Conservation (phyloP, 768 basidiomycete genomes). For the Cytidiella melzeri region DNA sequence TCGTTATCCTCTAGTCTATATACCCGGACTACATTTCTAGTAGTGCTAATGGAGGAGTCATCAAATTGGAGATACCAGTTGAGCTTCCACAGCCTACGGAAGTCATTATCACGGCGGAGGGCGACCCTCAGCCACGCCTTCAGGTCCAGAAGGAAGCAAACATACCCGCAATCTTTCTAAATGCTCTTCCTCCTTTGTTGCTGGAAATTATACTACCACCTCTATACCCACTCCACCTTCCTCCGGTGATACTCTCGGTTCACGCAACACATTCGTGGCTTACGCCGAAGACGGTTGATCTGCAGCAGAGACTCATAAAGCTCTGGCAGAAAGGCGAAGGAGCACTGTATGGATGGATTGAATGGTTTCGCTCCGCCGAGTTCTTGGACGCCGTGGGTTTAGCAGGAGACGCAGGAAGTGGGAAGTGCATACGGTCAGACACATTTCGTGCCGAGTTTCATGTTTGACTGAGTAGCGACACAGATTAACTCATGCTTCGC, state of each 20-base stretch:
- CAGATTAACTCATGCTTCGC: conserved; percentile 55
- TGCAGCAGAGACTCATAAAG: conserved; percentile 37
- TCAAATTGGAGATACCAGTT: conserved; percentile 62
- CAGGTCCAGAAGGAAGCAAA: neutral
- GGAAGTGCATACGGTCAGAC: conserved; percentile 33
- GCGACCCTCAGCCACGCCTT: no score
- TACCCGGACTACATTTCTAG: conserved; percentile 64
- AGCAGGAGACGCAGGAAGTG: conserved; percentile 24
- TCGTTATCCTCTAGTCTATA: conserved; percentile 48
- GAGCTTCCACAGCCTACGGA: conserved; percentile 43
- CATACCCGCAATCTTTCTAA: conserved; percentile 38
- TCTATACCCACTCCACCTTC: conserved; percentile 45
- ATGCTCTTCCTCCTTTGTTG: conserved; percentile 58
- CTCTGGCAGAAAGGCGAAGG: conserved; percentile 61
- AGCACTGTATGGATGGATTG: conserved; percentile 65
- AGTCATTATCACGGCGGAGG: conserved; percentile 21
- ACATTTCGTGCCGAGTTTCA: neutral
- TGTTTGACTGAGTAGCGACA: conserved; percentile 2
- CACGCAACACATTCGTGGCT: conserved; percentile 59
- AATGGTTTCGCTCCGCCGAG: conserved; percentile 61
- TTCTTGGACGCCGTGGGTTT: conserved; percentile 48
- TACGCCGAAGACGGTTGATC: conserved; percentile 25
- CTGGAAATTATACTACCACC: conserved; percentile 48
- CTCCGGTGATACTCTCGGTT: conserved; percentile 51
- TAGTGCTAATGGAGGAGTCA: conserved; percentile 25